These are phyloP conservation scores for Falciphora oryzae DNA, from an alignment of 2,329 filamentous ascomycete genomes.

Conservation along the genomic window DNA sequence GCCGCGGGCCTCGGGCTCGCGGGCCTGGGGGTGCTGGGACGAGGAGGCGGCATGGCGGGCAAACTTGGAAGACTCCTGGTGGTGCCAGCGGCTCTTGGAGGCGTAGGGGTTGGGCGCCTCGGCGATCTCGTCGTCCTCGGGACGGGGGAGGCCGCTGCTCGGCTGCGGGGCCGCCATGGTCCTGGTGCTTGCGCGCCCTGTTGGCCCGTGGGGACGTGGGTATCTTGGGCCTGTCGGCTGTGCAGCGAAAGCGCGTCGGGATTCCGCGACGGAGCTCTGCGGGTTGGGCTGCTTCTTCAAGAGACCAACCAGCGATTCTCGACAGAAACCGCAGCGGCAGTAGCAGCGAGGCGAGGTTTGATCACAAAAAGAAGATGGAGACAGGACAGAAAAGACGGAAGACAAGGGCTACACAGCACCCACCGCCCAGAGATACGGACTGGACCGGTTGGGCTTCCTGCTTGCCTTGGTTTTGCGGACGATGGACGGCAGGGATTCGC, in stretches of 20 bases:
- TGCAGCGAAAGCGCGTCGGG: neutral
- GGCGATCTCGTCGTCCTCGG: neutral
- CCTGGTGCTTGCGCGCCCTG: neutral
- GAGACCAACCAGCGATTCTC: neutral
- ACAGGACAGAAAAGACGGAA: neutral
- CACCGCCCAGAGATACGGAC: no score
- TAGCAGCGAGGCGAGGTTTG: no score
- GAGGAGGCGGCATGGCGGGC: slow-evolving; percentile 38
- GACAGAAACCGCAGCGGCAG: neutral
- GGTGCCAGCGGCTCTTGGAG: slow-evolving; percentile 54
- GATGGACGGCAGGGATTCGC: neutral
- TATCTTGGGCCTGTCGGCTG: no score
- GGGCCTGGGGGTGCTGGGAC: slow-evolving; percentile 19
- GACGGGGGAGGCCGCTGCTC: slow-evolving; percentile 5
- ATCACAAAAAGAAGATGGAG: neutral
- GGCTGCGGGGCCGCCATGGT: slow-evolving; percentile 14
- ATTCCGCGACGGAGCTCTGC: neutral
- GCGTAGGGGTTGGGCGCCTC: slow-evolving; percentile 42
- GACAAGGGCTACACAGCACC: neutral
- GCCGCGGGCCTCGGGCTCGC: slow-evolving; percentile 34
- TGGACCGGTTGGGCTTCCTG: no score
- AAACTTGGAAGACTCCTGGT: slow-evolving; percentile 56
- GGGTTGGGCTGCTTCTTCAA: neutral
- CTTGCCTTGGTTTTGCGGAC: neutral
- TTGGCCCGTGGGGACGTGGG: neutral